Evolutionary conservation across 2,329 filamentous ascomycete genomes (phyloP).

Genomic region (Ascocoryne sarcoides): DNA sequence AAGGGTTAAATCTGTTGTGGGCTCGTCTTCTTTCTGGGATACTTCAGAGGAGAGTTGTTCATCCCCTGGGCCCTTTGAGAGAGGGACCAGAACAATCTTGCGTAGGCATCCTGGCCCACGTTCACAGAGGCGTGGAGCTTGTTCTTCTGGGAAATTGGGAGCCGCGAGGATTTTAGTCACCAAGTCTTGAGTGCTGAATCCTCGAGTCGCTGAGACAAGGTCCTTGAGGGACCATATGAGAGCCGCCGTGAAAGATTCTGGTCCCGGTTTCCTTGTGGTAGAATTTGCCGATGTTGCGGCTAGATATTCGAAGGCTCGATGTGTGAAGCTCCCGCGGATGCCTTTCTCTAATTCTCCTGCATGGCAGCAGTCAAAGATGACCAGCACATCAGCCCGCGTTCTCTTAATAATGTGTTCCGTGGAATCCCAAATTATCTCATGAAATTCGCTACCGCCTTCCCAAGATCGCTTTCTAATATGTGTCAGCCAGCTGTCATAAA

Average conservation of each 20-base stretch:
- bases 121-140: conserved; percentile 6
- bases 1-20: too few relatives aligned
- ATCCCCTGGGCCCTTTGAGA: too few relatives aligned
- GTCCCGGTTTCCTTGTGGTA: conserved; percentile 6
- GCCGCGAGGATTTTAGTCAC: conserved; percentile 5
- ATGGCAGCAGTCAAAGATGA: conserved; percentile 19
- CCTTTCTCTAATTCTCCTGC: conserved; percentile 8
- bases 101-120: too few relatives aligned
- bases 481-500: too few relatives aligned
- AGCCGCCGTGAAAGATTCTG: conserved; percentile 10
- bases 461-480: too few relatives aligned
- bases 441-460: too few relatives aligned
- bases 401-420: conserved; percentile 5
- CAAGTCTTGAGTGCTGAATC: conserved; percentile 12
- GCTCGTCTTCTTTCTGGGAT: too few relatives aligned
- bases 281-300: conserved; percentile 8
- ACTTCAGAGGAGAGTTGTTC: too few relatives aligned
- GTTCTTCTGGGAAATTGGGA: conserved; percentile 8
- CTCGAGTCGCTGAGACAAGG: conserved; percentile 1
- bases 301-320: conserved; percentile 15
- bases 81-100: too few relatives aligned
- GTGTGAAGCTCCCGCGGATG: background rate
- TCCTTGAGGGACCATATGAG: conserved; percentile 10
- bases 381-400: conserved; percentile 9
- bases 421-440: conserved; percentile 9